These are phyloP conservation scores for Penicillium simplicissimum DNA, from an alignment of 495 filamentous ascomycete genomes.

Conservation along the genomic window DNA sequence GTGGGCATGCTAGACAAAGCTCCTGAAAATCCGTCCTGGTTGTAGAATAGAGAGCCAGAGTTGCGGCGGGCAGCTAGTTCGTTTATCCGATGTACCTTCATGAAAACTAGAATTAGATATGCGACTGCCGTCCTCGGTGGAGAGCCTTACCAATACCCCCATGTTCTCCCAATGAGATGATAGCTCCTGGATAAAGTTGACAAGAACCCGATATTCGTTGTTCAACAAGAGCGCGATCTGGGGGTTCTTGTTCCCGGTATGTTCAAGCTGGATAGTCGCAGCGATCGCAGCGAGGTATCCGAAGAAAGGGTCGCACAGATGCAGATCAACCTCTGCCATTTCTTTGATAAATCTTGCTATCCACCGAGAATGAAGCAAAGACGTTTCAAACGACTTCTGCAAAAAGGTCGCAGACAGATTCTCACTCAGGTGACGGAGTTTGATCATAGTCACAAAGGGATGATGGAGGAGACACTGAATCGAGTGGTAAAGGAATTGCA, in stretches of 20 bases:
- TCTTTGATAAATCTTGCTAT: constrained; percentile 32
- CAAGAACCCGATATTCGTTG: constrained; percentile 28
- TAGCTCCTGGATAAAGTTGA: constrained; percentile 27
- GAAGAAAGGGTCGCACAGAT: constrained; percentile 28
- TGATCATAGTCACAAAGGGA: constrained; percentile 35
- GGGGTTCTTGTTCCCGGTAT: constrained; percentile 30
- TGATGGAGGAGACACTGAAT: constrained; percentile 33
- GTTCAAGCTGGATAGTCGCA: constrained; percentile 33
- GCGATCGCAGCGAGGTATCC: constrained; percentile 35
- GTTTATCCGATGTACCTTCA: constrained; percentile 28
- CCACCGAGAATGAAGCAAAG: constrained; percentile 33
- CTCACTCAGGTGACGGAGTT: constrained; percentile 29
- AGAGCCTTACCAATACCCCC: constrained; percentile 22
- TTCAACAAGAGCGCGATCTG: constrained; percentile 29
- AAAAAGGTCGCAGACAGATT: constrained; percentile 34
- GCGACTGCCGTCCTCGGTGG: too few species aligned
- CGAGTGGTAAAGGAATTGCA: constrained; percentile 35
- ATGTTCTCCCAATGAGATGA: constrained; percentile 29
- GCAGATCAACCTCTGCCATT: constrained; percentile 26
- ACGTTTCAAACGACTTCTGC: constrained; percentile 36
- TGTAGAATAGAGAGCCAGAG: constrained; percentile 34
- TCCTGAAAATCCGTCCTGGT: constrained; percentile 31
- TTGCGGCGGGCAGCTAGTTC: constrained; percentile 28
- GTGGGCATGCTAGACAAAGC: constrained; percentile 31
- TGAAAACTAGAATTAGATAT: neutral